Percentiles rank a stretch among this genome's conserved stretches.
Evolutionary conservation across 768 basidiomycete genomes (phyloP).

Genomic region (Lactarius tabidus): DNA sequence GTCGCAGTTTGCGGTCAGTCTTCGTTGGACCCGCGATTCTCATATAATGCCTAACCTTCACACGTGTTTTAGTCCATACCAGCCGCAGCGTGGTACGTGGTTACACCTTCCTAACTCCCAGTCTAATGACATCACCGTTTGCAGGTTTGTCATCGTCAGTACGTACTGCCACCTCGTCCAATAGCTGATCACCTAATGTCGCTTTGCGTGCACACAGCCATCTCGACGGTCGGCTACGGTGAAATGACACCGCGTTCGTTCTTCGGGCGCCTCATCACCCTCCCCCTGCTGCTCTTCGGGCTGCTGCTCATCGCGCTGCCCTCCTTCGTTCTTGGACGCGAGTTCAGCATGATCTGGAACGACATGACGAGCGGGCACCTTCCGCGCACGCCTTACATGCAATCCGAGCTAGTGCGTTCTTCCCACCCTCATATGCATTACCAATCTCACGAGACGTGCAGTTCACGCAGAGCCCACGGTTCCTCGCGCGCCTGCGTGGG

Average conservation of each 20-base stretch:
- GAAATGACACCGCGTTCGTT: slow-evolving; percentile 87
- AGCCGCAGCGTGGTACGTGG: slow-evolving; percentile 68
- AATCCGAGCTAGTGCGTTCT: slow-evolving; percentile 2
- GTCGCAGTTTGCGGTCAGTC: slow-evolving; percentile 65
- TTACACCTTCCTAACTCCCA: slow-evolving; percentile 9
- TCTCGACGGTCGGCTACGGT: slow-evolving; percentile 88
- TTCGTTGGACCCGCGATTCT: not conserved
- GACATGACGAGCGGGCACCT: slow-evolving; percentile 48
- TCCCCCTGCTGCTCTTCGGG: slow-evolving; percentile 85
- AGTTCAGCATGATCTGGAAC: slow-evolving; percentile 91
- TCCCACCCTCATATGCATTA: not conserved
- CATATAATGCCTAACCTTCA: not conserved
- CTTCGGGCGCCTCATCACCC: slow-evolving; percentile 79
- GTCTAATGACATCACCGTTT: not conserved
- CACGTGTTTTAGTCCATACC: slow-evolving; percentile 51
- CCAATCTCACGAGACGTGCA: not conserved
- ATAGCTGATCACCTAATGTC: not conserved
- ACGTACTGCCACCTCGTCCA: slow-evolving; percentile 33
- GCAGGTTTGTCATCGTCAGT: slow-evolving; percentile 75
- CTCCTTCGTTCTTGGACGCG: slow-evolving; percentile 85
- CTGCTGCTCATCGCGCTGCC: slow-evolving; percentile 86
- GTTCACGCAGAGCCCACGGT: not conserved
- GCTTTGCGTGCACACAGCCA: slow-evolving; percentile 44
- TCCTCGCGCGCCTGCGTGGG: not conserved
- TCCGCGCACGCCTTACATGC: not conserved